phyloP scores from a whole-genome alignment of 768 basidiomycete species.

The Boletus tylopilopsis region DNA sequence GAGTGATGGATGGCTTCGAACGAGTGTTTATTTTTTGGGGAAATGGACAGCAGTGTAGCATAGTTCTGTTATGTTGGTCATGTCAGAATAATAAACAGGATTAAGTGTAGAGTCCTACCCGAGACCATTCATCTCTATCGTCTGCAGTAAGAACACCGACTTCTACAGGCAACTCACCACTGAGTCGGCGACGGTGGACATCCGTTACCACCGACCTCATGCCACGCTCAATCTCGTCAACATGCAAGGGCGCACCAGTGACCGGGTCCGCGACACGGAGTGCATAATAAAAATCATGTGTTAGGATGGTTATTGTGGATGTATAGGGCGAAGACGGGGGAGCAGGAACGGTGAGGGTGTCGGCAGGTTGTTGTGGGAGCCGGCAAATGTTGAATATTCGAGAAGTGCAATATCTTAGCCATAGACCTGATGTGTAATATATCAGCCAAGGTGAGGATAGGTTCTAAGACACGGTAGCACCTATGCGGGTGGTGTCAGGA shows the following conservation, averaged over 20 bases:
- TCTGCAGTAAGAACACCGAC: constrained; percentile 78
- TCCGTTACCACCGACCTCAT: constrained; percentile 51
- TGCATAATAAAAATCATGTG: constrained; percentile 77
- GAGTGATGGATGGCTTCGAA: constrained; percentile 68
- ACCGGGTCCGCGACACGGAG: constrained; percentile 53
- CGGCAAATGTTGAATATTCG: constrained; percentile 77
- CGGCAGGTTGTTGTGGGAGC: constrained; percentile 64
- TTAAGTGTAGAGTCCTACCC: constrained; percentile 42
- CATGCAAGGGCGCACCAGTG: constrained; percentile 30
- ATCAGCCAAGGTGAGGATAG: not conserved
- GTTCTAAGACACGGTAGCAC: constrained; percentile 36
- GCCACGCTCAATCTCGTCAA: constrained; percentile 41
- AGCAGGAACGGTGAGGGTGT: constrained; percentile 50
- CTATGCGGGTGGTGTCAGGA: constrained; percentile 69
- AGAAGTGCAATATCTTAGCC: constrained; percentile 55
- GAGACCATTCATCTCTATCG: constrained; percentile 76
- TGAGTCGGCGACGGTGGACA: constrained; percentile 45
- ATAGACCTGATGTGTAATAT: constrained; percentile 41
- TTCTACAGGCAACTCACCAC: constrained; percentile 54
- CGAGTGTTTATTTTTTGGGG: constrained; percentile 56
- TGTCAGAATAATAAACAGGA: not conserved
- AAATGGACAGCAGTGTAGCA: constrained; percentile 60
- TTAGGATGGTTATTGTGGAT: constrained; percentile 61
- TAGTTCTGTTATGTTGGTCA: constrained; percentile 50
- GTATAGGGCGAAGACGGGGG: constrained; percentile 37